A percentile compares a stretch with the other conserved stretches of the same genome.
phyloP scores from a whole-genome alignment of 1,139 yeast genomes.

The Protomyces inundatus region DNA sequence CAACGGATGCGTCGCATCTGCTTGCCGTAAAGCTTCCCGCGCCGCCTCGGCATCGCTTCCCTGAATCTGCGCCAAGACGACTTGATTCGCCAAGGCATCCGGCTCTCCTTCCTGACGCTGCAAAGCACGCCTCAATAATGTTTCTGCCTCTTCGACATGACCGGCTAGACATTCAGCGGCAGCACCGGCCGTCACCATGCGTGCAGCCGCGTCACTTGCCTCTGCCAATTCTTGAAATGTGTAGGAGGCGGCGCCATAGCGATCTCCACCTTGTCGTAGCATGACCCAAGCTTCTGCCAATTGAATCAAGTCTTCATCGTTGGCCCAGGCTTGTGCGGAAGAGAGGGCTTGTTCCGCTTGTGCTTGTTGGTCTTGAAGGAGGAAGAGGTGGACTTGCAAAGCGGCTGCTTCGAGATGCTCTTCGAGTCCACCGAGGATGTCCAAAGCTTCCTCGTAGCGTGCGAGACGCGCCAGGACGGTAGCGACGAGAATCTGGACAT shows the following conservation, averaged over 20 bases:
- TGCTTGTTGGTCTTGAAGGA: conserved; percentile 38
- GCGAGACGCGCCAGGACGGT: conserved; percentile 39
- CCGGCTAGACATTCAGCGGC: conserved; percentile 47
- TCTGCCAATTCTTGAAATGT: conserved; percentile 66
- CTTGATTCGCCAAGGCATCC: conserved; percentile 56
- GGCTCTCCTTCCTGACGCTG: conserved; percentile 42
- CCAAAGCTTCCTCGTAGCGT: conserved; percentile 39
- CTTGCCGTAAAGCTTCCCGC: conserved; percentile 41
- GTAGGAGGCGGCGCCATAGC: conserved; percentile 58
- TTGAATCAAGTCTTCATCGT: conserved; percentile 63
- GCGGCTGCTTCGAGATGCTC: conserved; percentile 37
- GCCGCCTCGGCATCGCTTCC: conserved; percentile 36
- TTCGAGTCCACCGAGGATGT: conserved; percentile 36
- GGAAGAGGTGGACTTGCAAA: conserved; percentile 40
- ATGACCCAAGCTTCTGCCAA: conserved; percentile 64
- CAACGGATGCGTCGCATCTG: conserved; percentile 50
- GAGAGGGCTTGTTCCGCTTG: conserved; percentile 39
- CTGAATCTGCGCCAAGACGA: conserved; percentile 50
- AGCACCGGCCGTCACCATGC: conserved; percentile 47
- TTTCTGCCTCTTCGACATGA: conserved; percentile 49
- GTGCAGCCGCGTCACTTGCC: conserved; percentile 43
- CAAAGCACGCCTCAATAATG: conserved; percentile 46
- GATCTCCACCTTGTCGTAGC: conserved; percentile 49
- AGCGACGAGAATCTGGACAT: conserved; percentile 33
- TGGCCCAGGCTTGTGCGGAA: conserved; percentile 48